Conservation (phyloP, 768 basidiomycete genomes). For the Rhodotorula graminis region DNA sequence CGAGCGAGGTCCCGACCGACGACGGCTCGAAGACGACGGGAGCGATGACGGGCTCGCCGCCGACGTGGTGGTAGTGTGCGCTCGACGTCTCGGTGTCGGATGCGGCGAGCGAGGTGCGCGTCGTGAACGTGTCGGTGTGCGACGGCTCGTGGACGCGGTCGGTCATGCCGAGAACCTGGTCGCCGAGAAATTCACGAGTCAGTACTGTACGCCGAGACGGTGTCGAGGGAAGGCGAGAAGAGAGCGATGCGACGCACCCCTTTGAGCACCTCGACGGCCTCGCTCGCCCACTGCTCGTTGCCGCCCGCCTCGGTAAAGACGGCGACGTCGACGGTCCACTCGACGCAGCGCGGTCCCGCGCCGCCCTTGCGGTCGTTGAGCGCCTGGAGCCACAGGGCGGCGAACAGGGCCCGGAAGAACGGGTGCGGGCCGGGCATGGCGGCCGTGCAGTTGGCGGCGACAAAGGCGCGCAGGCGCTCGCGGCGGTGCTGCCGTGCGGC, state of each 20-base stretch:
- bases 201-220: background rate
- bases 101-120: background rate
- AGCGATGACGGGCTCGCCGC: background rate
- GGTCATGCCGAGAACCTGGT: conserved; percentile 38
- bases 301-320: conserved; percentile 39
- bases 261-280: conserved; percentile 33
- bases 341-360: conserved; percentile 28
- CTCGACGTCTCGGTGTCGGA: background rate
- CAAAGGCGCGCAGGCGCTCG: conserved; percentile 8
- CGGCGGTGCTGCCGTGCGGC: conserved; percentile 16
- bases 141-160: conserved; percentile 15
- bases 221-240: background rate
- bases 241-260: conserved; percentile 17
- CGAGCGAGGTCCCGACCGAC: no score
- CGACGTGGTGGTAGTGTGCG: background rate
- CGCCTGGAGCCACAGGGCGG: conserved; percentile 28
- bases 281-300: conserved; percentile 22
- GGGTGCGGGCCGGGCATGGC: conserved; percentile 33
- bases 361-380: conserved; percentile 16
- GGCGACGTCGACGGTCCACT: conserved; percentile 37
- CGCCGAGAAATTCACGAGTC: no score
- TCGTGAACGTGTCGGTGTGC: conserved; percentile 5
- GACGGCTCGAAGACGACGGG: background rate
- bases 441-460: conserved; percentile 22
- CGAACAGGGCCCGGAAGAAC: conserved; percentile 30